Percentiles rank a stretch among this genome's conserved stretches.
Conservation (phyloP, 2,329 filamentous ascomycete genomes). For the Colletotrichum navitas region DNA sequence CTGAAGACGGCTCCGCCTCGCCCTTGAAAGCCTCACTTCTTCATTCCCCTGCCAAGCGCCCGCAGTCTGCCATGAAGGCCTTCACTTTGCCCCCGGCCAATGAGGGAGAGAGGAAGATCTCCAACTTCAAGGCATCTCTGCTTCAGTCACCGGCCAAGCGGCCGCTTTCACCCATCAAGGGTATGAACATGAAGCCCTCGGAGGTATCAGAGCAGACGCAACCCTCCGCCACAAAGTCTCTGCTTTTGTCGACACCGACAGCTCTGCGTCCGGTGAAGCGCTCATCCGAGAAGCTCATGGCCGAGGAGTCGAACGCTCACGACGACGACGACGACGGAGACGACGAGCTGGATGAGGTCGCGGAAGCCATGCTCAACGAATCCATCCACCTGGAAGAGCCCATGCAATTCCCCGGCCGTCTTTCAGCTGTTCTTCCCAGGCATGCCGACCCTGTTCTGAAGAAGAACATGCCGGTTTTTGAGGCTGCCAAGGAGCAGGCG, state of each 20-base stretch:
- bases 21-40: conserved; percentile 57
- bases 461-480: conserved; percentile 49
- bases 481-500: conserved; percentile 29
- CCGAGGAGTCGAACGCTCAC: conserved; percentile 46
- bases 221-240: conserved; percentile 54
- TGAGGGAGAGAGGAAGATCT: conserved; percentile 49
- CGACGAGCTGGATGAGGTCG: conserved; percentile 45
- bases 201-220: conserved; percentile 40
- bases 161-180: conserved; percentile 58
- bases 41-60: conserved; percentile 65
- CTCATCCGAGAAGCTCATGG: conserved; percentile 55
- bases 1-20: conserved; percentile 42
- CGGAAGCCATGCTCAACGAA: conserved; percentile 46
- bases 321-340: conserved; percentile 41
- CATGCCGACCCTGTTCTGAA: conserved; percentile 56
- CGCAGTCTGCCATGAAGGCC: conserved; percentile 59
- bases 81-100: conserved; percentile 48
- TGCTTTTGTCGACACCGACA: conserved; percentile 51
- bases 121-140: conserved; percentile 61
- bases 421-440: conserved; percentile 60
- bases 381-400: conserved; percentile 50
- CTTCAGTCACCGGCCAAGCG: conserved; percentile 67
- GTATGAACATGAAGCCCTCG: conserved; percentile 48
- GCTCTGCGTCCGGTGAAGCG: conserved; percentile 44
- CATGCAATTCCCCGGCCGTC: conserved; percentile 58